Evolutionary conservation across 441 rosid genomes (phyloP).

Genomic region (Bocquillonia castaneifolia): DNA sequence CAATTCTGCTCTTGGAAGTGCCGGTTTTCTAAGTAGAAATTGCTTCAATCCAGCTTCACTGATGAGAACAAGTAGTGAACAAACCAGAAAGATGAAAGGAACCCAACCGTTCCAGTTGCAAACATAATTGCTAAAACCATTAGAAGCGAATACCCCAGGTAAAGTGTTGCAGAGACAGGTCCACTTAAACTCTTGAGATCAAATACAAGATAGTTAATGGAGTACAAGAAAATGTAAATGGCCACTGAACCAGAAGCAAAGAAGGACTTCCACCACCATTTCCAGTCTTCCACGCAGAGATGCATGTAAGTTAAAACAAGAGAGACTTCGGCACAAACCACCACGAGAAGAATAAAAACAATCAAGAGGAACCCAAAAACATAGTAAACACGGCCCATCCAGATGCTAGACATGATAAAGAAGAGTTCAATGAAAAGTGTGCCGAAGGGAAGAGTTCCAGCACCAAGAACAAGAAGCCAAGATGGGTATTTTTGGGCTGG

Average conservation of each 20-base stretch:
- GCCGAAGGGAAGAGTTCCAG: constrained; percentile 69
- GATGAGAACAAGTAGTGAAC: constrained; percentile 86
- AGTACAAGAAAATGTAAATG: constrained; percentile 67
- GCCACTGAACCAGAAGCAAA: constrained; percentile 85
- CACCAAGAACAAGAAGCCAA: constrained; percentile 68
- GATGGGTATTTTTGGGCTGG: constrained; percentile 76
- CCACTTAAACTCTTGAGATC: constrained; percentile 78
- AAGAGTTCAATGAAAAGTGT: constrained; percentile 77
- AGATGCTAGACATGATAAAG: constrained; percentile 76
- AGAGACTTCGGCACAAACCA: constrained; percentile 78
- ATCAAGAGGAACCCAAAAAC: constrained; percentile 68
- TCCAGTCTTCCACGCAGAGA: constrained; percentile 78
- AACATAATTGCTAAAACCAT: constrained; percentile 81
- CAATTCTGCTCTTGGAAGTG: constrained; percentile 10
- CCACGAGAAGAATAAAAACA: constrained; percentile 62
- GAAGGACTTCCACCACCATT: constrained; percentile 94
- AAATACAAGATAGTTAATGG: constrained; percentile 66
- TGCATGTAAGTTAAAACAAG: constrained; percentile 75
- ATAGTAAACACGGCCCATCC: constrained; percentile 78
- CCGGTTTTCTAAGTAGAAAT: not conserved
- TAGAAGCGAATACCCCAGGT: constrained; percentile 67
- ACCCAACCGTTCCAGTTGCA: constrained; percentile 73
- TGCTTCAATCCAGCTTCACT: constrained; percentile 65
- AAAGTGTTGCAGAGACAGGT: constrained; percentile 69
- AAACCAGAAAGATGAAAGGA: constrained; percentile 85